Base-by-base conservation (phyloP, 2,329 filamentous ascomycete genomes). In the Cordyceps militaris region DNA sequence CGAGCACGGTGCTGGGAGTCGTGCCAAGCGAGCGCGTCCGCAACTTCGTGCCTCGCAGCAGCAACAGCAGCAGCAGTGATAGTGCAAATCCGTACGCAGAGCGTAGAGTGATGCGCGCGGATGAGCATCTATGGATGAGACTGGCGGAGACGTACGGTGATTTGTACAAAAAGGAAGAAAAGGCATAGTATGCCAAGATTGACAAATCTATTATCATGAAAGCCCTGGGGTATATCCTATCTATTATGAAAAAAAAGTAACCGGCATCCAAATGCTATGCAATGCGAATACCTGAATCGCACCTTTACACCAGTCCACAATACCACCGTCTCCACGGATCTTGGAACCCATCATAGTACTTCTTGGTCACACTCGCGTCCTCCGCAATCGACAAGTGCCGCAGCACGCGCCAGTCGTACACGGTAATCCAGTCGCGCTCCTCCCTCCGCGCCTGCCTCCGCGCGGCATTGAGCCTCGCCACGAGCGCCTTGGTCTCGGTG, bases 101-200 rank as follows among this genome's bases (percentile, higher is more conserved):
- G 63, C 75, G 76, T 52, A 81, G 78, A 67, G 78, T 83, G 2
- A 69, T 87, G 66, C 87, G 84, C 1, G 84, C 85, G 1, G 76
- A 80, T 62, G 82, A 87, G 67, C 85, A 88, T 68, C 67, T 88
- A 58, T 75, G 79, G 62, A 83, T 83, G 76, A 74, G 84, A 56
- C 69, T 88, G 54, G 78, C 73, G 60, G 83, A 79, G 21, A 85
- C 77, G 9, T 87, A 87, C 66, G 66, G 79, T 9, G 72, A 76
- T 23, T 60, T 86, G 63, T 86, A 86, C 64, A 69, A 74, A 32
- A 72, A 77, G 23, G 68, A 74, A 55, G 61, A 65, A 32, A 61
- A 66, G 44, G 14, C 54, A 36, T 52, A 46, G n/a, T 43, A 28
- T 36, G 19, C 6, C 26, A 42, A 36, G 16, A 23, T 46, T 24